phyloP scores from a whole-genome alignment of 495 filamentous ascomycete genomes.

The Podospora pseudopauciseta region DNA sequence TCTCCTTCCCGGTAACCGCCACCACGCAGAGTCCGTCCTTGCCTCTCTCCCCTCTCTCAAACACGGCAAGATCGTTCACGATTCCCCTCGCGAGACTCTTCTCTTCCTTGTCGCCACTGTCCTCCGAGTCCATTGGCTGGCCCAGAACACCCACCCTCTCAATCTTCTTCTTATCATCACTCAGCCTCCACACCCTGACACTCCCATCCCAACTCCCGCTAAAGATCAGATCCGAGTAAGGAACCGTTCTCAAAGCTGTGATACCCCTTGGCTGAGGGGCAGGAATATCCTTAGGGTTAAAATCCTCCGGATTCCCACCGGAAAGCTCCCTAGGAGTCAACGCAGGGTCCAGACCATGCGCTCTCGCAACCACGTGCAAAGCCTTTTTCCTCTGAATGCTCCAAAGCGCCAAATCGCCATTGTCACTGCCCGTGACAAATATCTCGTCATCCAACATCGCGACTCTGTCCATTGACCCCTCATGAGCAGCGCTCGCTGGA shows the following conservation, averaged over 20 bases:
- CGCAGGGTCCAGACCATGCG: constrained; percentile 77
- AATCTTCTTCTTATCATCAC: constrained; percentile 76
- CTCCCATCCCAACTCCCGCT: constrained; percentile 92
- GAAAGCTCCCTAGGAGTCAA: constrained; percentile 61
- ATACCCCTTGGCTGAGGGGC: constrained; percentile 78
- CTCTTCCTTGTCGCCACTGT: constrained; percentile 13
- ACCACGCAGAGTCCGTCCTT: constrained; percentile 76
- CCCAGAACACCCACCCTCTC: constrained; percentile 65
- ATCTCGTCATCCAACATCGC: constrained; percentile 84
- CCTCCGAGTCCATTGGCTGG: constrained; percentile 12
- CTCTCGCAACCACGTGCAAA: constrained; percentile 69
- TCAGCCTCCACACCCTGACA: constrained; percentile 79
- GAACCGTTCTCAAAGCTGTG: constrained; percentile 79
- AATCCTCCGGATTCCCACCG: constrained; percentile 54
- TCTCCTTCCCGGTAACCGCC: constrained; percentile 80
- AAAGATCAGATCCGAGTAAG: constrained; percentile 81
- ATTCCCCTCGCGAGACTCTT: constrained; percentile 59
- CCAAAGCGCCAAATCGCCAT: constrained; percentile 84
- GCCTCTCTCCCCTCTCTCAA: constrained; percentile 68
- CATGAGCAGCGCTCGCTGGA: constrained; percentile 49
- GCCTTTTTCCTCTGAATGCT: constrained; percentile 91
- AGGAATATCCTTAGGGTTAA: constrained; percentile 51
- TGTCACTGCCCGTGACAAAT: constrained; percentile 92
- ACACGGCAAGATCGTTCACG: constrained; percentile 79
- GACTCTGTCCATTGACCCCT: constrained; percentile 86